A percentile compares a stretch with the other conserved stretches of the same genome.
Conservation (phyloP, 1,284 basidiomycete genomes). For the Austroboletus novae-zelandiae region DNA sequence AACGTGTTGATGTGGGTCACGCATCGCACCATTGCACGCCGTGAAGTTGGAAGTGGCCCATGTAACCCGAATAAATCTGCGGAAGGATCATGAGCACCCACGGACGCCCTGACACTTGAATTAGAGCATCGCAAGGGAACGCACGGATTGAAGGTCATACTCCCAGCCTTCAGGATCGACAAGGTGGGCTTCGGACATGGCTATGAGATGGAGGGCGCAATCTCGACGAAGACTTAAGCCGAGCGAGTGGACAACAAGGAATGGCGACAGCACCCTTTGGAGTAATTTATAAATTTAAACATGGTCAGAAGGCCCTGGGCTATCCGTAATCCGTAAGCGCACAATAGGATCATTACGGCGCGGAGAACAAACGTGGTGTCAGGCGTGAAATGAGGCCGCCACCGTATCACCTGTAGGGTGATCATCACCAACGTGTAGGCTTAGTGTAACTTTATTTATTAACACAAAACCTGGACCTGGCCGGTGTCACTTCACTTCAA, state of each 20-base stretch:
- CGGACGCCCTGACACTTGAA: neutral
- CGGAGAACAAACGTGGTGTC: slow-evolving; percentile 11
- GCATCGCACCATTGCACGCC: slow-evolving; percentile 64
- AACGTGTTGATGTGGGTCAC: neutral
- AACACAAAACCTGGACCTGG: neutral
- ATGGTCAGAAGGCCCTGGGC: slow-evolving; percentile 1
- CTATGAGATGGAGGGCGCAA: neutral
- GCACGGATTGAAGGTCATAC: slow-evolving; percentile 80
- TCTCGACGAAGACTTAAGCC: neutral
- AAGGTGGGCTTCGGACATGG: slow-evolving; percentile 65
- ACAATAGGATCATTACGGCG: slow-evolving; percentile 15
- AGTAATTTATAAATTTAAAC: slow-evolving; percentile 21
- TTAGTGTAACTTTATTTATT: slow-evolving; percentile 3
- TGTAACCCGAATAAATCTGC: slow-evolving; percentile 80
- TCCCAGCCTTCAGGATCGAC: slow-evolving; percentile 82
- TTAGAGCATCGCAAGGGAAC: slow-evolving; percentile 15
- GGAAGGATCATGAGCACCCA: slow-evolving; percentile 1
- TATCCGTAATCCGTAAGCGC: slow-evolving; percentile 16
- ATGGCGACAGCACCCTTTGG: neutral
- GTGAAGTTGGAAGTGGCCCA: slow-evolving; percentile 78
- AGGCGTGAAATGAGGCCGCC: slow-evolving; percentile 21
- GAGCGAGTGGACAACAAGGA: neutral
- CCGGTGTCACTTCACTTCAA: slow-evolving; percentile 4
- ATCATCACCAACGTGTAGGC: slow-evolving; percentile 2
- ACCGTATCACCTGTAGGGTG: slow-evolving; percentile 11